Percentiles rank a stretch among this genome's conserved stretches.
Evolutionary conservation across 306 rosid species (phyloP).

Genomic region (Prosopis cineraria): DNA sequence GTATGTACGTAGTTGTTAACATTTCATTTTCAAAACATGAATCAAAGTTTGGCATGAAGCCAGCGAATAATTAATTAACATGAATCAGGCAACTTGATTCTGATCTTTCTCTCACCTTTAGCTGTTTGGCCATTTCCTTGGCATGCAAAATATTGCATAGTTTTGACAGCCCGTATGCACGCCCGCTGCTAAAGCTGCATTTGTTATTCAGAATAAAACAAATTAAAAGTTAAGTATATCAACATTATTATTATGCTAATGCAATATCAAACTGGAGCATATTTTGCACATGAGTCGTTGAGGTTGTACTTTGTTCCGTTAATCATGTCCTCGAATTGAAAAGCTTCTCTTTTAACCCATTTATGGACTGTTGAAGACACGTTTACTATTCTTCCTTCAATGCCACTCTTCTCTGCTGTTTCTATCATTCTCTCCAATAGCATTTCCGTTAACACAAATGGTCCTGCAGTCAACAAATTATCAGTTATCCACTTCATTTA

Average conservation of each 20-base stretch:
- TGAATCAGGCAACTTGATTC: neutral
- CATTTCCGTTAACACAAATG: slow-evolving; percentile 74
- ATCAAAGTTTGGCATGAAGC: neutral
- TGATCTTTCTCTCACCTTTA: slow-evolving; percentile 56
- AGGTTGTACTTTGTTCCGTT: slow-evolving; percentile 62
- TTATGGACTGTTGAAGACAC: slow-evolving; percentile 79
- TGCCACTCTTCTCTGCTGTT: slow-evolving; percentile 78
- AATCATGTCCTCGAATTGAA: slow-evolving; percentile 70
- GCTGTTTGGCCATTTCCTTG: slow-evolving; percentile 80
- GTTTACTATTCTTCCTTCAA: slow-evolving; percentile 86
- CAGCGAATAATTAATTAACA: neutral
- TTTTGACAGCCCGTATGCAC: slow-evolving; percentile 91
- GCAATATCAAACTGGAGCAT: neutral
- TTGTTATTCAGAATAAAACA: slow-evolving; percentile 23
- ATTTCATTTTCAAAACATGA: slow-evolving; percentile 11
- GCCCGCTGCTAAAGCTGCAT: slow-evolving; percentile 85
- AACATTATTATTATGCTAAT: neutral
- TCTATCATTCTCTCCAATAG: slow-evolving; percentile 81
- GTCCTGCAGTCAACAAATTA: slow-evolving; percentile 58
- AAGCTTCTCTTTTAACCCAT: slow-evolving; percentile 79
- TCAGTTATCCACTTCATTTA: neutral
- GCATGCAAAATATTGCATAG: slow-evolving; percentile 77
- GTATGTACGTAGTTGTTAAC: slow-evolving; percentile 30
- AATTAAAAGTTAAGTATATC: neutral
- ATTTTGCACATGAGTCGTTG: neutral